Conservation (phyloP, 2,329 filamentous ascomycete genomes). For the Emergomyces africanus region DNA sequence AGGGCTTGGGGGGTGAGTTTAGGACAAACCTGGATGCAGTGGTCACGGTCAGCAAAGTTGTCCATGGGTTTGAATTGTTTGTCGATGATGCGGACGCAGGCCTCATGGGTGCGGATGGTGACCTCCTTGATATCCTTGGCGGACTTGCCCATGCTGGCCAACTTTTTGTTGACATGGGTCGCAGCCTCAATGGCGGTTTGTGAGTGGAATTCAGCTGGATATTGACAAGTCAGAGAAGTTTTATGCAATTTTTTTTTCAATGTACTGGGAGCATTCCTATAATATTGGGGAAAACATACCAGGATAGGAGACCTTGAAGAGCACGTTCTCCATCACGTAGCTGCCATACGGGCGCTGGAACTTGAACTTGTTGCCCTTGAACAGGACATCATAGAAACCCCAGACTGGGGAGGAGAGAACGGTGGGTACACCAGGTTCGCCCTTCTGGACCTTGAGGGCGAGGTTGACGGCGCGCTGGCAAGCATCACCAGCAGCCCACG, state of each 20-base stretch:
- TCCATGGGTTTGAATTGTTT: constrained; percentile 99
- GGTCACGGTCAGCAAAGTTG: constrained; percentile 98
- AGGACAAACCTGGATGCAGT: constrained; percentile 69
- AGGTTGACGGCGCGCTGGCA: constrained; percentile 93
- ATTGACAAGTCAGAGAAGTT: not conserved
- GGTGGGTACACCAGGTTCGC: constrained; percentile 81
- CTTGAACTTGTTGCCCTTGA: constrained; percentile 89
- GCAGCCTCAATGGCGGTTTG: constrained; percentile 96
- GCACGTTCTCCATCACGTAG: constrained; percentile 99
- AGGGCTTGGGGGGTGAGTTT: not conserved
- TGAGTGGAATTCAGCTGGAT: constrained; percentile 82
- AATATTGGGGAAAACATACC: constrained; percentile 39
- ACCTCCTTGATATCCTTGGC: constrained; percentile 88
- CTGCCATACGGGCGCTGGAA: constrained; percentile 95
- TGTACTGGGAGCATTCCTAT: not conserved
- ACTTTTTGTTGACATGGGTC: constrained; percentile 71
- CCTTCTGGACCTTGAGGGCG: constrained; percentile 78
- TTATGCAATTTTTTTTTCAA: not conserved
- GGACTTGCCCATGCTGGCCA: constrained; percentile 75
- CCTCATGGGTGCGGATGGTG: constrained; percentile 93
- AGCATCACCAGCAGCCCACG: constrained; percentile 95
- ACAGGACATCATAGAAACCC: constrained; percentile 98
- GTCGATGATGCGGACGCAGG: constrained; percentile 97
- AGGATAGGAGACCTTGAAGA: constrained; percentile 99
- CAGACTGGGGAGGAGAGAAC: constrained; percentile 85